phyloP scores from a whole-genome alignment of 1,284 basidiomycete genomes.

The Rhodotorula sp. region DNA sequence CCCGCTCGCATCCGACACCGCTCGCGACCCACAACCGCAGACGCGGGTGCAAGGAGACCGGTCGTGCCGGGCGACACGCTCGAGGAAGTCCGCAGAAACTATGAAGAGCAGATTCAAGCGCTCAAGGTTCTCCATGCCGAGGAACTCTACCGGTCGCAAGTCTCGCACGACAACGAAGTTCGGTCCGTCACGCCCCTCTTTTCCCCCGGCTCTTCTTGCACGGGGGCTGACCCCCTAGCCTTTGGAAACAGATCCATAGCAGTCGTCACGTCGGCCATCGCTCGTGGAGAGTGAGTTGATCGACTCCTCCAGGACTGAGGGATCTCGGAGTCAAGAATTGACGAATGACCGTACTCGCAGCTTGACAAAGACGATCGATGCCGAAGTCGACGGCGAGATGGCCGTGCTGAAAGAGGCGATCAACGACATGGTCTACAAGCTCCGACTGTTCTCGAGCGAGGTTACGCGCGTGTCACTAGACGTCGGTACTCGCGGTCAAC shows the following conservation, averaged over 20 bases:
- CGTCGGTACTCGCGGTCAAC: constrained; percentile 86
- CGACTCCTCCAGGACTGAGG: neutral
- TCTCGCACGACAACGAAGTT: constrained; percentile 40
- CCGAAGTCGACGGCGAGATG: constrained; percentile 40
- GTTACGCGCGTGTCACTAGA: constrained; percentile 62
- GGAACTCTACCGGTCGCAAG: constrained; percentile 34
- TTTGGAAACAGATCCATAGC: constrained; percentile 32
- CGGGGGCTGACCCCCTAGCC: neutral
- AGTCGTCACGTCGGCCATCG: constrained; percentile 39
- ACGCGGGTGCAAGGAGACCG: neutral
- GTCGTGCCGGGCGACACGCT: constrained; percentile 28
- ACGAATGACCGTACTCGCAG: neutral
- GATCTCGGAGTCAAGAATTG: neutral
- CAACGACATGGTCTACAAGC: constrained; percentile 74
- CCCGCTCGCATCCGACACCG: neutral
- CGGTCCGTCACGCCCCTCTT: constrained; percentile 16
- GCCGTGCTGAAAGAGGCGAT: constrained; percentile 64
- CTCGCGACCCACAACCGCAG: neutral
- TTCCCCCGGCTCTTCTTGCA: neutral
- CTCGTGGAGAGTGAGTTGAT: constrained; percentile 37
- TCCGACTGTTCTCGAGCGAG: constrained; percentile 44
- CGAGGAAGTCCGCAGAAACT: constrained; percentile 30
- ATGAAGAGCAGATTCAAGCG: constrained; percentile 35
- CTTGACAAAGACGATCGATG: constrained; percentile 39
- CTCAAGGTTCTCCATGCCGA: constrained; percentile 40